Evolutionary conservation across 2,329 filamentous ascomycete genomes (phyloP), one percentile per base, ranked within the genome.

Genomic region (Monosporascus cannonballus): DNA sequence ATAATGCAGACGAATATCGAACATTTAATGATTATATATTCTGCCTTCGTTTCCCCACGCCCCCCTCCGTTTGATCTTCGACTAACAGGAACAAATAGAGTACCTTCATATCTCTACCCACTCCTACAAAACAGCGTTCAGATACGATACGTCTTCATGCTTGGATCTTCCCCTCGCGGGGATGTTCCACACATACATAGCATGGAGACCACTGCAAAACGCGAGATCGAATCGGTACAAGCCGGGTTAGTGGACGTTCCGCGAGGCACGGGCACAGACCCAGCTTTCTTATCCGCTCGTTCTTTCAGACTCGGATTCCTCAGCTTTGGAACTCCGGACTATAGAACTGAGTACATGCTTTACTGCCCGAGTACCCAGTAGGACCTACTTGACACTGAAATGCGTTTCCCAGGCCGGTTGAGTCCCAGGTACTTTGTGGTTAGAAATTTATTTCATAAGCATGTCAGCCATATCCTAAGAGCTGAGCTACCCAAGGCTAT

Each of bases 71-170:
- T 42, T 42, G 27, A 30, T 18, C n/a, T 42, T 20, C 20, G 39
- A 41, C 20, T 6, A 25, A 39, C 25, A 20, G 8, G 5, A 8
- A 11, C 34, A 37, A 14, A 17, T 18, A 30, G 27, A 30, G 47
- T n/a, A 22, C 37, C 20, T 51, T n/a, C 7, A 36, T 18, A 46
- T 48, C 38, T 42, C 49, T 39, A 27, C 27, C 27, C 27, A 30
- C 27, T 30, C 4, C 11, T 46, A 48, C 48, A 54, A 25, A 46
- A n/a, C 59, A 66, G 80, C 79, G 79, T 82, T 78, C 73, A 76
- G 79, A 81, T 83, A 83, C 78, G 78, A 83, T 84, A 84, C 81
- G 71, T 81, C 79, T 82, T 71, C 67, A 67, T 79, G 76, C 75
- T 65, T 24, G 46, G 54, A 72, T 58, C 55, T 65, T 55, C 62